Evolutionary conservation across 345 rosid genomes (phyloP), one percentile per base, ranked within the genome.

Genomic region (Microthlaspi erraticum): DNA sequence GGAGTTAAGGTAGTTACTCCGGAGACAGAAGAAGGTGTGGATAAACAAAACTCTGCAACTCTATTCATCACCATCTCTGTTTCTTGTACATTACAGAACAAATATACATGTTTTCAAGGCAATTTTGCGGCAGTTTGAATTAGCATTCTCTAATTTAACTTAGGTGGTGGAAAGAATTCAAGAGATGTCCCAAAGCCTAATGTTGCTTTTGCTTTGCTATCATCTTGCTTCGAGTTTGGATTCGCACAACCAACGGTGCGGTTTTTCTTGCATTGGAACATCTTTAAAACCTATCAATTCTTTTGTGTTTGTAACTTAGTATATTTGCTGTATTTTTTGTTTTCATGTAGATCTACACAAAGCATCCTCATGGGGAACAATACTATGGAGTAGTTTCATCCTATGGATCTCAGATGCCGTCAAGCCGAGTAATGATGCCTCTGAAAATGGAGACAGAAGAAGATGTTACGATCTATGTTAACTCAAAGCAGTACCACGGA

Each of bases 401-500:
- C 67, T 81, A 79, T 70, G 93, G 86, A 44, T 65, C 93, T 69
- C 93, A 80, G 56, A 70, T 20, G 14, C 37, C 60, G 1, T 16
- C 66, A 0, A 31, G 95, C 32, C 86, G 93, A 19, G 66, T 91
- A 29, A 94, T 89, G 97, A 77, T 91, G 56, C 99, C 99, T 14
- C 69, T 91, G 75, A 86, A 81, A 68, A 67, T 87, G 82, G 66
- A 82, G 48, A 67, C 85, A 19, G 93, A 85, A 66, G 48, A 73
- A 64, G 88, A 89, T 57, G 90, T 82, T 44, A 92, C 95, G 0
- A 81, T 94, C 67, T 91, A 79, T 73, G 99, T 94, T 48, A 94
- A 94, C 74, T 87, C 97, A 33, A 94, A 94, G 82, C 99, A 94
- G 73, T 91, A 94, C 74, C 86, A 89, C 78, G 99, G 90, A 65